A percentile compares a stretch with the other conserved stretches of the same genome.
Conservation (phyloP, 495 filamentous ascomycete species). For the Xylaria intraflava region DNA sequence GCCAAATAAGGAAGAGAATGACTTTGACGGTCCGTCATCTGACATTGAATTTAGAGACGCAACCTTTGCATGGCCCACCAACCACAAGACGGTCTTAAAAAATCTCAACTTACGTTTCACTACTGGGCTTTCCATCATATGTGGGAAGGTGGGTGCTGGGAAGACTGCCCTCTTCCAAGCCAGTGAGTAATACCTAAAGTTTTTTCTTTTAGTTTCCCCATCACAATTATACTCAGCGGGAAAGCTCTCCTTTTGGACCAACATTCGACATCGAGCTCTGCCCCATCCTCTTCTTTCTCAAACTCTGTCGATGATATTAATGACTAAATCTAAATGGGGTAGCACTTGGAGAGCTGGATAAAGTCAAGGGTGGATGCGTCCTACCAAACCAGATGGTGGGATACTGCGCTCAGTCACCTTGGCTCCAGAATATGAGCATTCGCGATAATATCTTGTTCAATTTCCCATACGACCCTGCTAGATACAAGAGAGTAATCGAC, state of each 20-base stretch:
- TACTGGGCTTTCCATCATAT: constrained; percentile 55
- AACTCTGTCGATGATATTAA: neutral
- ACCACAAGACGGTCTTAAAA: constrained; percentile 51
- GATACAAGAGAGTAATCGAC: constrained; percentile 83
- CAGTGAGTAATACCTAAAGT: constrained; percentile 6
- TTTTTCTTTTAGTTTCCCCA: too few relatives aligned
- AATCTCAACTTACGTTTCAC: constrained; percentile 56
- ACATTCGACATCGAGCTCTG: neutral
- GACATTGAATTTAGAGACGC: constrained; percentile 52
- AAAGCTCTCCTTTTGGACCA: neutral
- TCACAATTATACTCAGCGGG: neutral
- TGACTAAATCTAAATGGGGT: neutral
- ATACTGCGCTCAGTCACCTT: constrained; percentile 81
- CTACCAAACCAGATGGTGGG: constrained; percentile 64
- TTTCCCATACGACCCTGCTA: constrained; percentile 61
- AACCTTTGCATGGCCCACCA: constrained; percentile 73
- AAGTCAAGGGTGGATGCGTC: constrained; percentile 48
- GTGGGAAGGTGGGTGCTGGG: constrained; percentile 69
- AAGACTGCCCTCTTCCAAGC: constrained; percentile 77
- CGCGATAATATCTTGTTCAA: constrained; percentile 80
- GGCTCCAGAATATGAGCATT: constrained; percentile 88
- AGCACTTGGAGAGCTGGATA: constrained; percentile 71
- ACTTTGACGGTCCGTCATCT: constrained; percentile 14
- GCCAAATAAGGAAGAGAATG: constrained; percentile 55
- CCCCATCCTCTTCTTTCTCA: neutral